Evolutionary conservation across 2,329 filamentous ascomycete species (phyloP), one percentile per base, ranked within the genome.

Genomic region (Ceratocystiopsis brevicomis): DNA sequence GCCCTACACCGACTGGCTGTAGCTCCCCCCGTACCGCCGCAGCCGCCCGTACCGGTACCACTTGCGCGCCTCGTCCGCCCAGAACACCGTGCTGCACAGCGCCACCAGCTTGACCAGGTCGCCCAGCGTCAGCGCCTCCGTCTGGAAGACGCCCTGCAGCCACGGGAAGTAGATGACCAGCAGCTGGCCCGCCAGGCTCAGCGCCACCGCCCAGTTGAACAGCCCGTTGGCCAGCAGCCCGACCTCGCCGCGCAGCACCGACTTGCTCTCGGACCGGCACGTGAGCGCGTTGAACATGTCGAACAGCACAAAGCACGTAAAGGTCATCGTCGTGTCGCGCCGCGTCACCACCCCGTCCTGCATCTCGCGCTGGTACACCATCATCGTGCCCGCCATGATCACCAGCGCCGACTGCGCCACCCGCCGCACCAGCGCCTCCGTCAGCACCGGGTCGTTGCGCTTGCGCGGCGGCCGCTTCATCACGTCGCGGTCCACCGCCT

Each of bases 251-350:
- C 80, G 71, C 4, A 98, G 71, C 6, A 98, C 69, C 12, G 83
- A 92, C 59, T 96, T 96, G 49, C 73, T 77, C 57, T 94, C 87
- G 9, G 82, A 92, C 40, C 90, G 83, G 61, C 90, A 98, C 15
- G 84, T 80, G 18, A 98, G 68, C 2, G 90, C 90, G 60, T 98
- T 96, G 68, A 96, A 95, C 90, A 98, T 98, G 67, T 98, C 90
- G 61, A 96, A 98, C 43, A 98, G 73, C 39, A 98, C 90, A 57
- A 98, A 98, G 62, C 87, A 94, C 6, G 90, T 98, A 58, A 98
- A 98, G 0, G 90, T 96, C 82, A 98, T 95, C 50, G 90, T 98
- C 2, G 90, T 98, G 62, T 98, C 90, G 52, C 92, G 85, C 41
- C 84, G 83, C 1, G 80, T 92, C 46, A 96, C 82, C 46, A 78